phyloP scores from a whole-genome alignment of 2,329 filamentous ascomycete species.

The Nemania diffusa region DNA sequence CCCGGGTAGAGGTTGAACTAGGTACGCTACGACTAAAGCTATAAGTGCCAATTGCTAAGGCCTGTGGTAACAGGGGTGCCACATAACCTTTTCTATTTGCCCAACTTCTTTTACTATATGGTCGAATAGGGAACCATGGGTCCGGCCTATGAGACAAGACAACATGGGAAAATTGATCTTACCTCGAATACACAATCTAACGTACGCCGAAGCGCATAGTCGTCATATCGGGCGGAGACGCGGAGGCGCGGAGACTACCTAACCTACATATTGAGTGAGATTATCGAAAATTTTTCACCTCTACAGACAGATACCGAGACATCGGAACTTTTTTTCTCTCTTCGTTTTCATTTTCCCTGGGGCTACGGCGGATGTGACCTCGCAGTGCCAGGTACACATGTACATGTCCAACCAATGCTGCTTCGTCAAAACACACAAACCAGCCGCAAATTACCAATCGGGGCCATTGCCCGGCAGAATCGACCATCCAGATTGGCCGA shows the following conservation, averaged over 20 bases:
- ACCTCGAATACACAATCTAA: constrained; percentile 20
- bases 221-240: constrained; percentile 13
- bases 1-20: constrained; percentile 24
- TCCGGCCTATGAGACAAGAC: constrained; percentile 1
- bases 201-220: constrained; percentile 13
- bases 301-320: constrained; percentile 8
- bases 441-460: constrained; percentile 38
- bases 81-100: constrained; percentile 7
- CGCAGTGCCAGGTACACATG: constrained; percentile 30
- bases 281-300: constrained; percentile 13
- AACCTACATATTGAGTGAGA: constrained; percentile 11
- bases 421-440: constrained; percentile 31
- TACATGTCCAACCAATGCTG: constrained; percentile 32
- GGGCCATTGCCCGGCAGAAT: constrained; percentile 31
- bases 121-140: background rate
- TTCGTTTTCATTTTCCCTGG: constrained; percentile 25
- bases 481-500: constrained; percentile 33
- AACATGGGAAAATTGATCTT: constrained; percentile 23
- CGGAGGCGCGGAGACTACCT: too few species aligned
- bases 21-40: background rate
- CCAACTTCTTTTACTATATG: background rate
- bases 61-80: constrained; percentile 8
- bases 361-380: constrained; percentile 40
- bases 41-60: constrained; percentile 19
- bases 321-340: constrained; percentile 13